Percentiles rank a stretch among this genome's conserved stretches.
Evolutionary conservation across 345 rosid species (phyloP).

Genomic region (Eucalyptus regnans): DNA sequence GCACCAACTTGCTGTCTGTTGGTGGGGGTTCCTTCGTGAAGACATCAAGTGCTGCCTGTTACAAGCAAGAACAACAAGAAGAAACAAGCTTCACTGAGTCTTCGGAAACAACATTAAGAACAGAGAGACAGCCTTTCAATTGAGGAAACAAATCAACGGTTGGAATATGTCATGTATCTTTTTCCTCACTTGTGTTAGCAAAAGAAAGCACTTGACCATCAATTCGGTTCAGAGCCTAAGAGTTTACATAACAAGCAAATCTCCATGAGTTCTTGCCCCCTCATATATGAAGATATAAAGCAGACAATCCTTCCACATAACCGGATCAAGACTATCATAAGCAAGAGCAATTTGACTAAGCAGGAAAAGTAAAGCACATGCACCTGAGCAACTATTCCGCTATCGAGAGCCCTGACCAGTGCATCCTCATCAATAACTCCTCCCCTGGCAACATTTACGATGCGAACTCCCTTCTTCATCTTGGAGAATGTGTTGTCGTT

Average conservation of each 20-base stretch:
- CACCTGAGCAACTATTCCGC: slow-evolving; percentile 67
- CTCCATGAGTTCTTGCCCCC: background rate
- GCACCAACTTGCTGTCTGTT: slow-evolving; percentile 46
- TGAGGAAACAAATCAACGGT: background rate
- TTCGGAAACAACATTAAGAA: background rate
- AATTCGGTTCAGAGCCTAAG: background rate
- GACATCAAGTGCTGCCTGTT: slow-evolving; percentile 82
- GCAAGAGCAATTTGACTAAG: background rate
- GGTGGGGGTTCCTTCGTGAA: slow-evolving; percentile 64
- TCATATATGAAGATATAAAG: background rate
- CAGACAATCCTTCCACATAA: background rate
- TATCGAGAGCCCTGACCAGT: slow-evolving; percentile 54
- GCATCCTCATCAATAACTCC: slow-evolving; percentile 89
- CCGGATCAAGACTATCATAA: background rate
- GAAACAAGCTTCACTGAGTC: background rate
- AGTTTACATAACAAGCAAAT: background rate
- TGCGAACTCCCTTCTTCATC: slow-evolving; percentile 75
- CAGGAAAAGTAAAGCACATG: background rate
- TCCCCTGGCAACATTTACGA: slow-evolving; percentile 81
- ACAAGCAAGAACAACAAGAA: background rate
- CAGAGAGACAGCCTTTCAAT: background rate
- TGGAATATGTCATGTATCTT: background rate
- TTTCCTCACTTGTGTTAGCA: background rate
- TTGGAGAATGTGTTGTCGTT: slow-evolving; percentile 48
- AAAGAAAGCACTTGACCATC: background rate